A percentile compares a stretch with the other conserved stretches of the same genome.
These are phyloP conservation scores for Phaffia tasmanica DNA, from an alignment of 768 basidiomycete genomes.

Conservation along the genomic window DNA sequence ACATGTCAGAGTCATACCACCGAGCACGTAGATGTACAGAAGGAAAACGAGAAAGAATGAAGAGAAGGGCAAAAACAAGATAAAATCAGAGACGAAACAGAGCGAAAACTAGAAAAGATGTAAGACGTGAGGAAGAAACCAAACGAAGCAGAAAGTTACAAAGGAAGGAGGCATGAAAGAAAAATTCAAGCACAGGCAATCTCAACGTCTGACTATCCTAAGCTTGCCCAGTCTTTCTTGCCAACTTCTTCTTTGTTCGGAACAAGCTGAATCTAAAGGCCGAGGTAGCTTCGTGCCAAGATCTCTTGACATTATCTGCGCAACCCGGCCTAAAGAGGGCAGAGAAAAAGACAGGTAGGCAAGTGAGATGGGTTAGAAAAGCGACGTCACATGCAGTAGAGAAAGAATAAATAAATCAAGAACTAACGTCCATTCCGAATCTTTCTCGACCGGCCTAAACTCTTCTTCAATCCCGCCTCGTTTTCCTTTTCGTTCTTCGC, in stretches of 20 bases:
- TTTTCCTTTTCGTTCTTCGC: conserved; percentile 18
- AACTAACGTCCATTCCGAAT: conserved; percentile 20
- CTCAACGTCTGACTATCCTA: not conserved
- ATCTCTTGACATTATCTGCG: conserved; percentile 22
- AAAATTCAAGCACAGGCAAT: not conserved
- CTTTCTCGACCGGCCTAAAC: conserved; percentile 17
- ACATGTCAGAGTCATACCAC: too few relatives aligned
- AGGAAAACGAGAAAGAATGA: not conserved
- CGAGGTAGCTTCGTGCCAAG: conserved; percentile 14
- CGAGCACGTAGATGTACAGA: too few relatives aligned
- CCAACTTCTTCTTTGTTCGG: conserved; percentile 22
- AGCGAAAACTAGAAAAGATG: not conserved
- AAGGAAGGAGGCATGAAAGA: not conserved
- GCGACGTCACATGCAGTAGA: not conserved
- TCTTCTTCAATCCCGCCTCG: conserved; percentile 21
- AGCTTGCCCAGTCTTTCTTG: conserved; percentile 8
- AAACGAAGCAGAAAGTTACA: not conserved
- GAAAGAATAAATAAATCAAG: not conserved
- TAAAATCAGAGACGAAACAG: not conserved
- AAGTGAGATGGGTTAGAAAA: not conserved
- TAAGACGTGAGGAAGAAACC: not conserved
- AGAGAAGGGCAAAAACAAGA: not conserved
- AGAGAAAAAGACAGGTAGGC: not conserved
- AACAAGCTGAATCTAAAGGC: conserved; percentile 15
- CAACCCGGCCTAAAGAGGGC: not conserved